A percentile compares a stretch with the other conserved stretches of the same genome.
Conservation (phyloP, 176 grass and related monocot genomes). For the Secale cereale region DNA sequence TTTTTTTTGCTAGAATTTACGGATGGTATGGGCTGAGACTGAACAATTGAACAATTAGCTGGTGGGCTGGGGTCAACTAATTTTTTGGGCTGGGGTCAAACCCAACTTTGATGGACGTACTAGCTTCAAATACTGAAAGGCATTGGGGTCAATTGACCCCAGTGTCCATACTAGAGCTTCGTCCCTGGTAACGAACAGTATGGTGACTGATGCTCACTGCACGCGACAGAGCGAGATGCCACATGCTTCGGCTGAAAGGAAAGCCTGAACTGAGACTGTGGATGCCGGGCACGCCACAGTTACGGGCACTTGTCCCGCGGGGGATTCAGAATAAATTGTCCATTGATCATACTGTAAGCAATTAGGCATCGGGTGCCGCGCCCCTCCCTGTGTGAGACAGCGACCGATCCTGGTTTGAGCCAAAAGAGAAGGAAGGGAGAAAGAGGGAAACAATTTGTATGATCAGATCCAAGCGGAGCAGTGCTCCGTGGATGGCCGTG, state of each 20-base stretch:
- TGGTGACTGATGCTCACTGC: not conserved
- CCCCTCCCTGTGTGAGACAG: not conserved
- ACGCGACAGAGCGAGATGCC: not conserved
- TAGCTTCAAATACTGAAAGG: too few relatives aligned
- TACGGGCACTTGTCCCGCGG: slow-evolving; percentile 40
- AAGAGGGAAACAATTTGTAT: not conserved
- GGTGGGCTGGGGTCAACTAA: too few relatives aligned
- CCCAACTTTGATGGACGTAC: too few relatives aligned
- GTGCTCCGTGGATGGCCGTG: too few relatives aligned
- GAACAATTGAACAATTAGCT: too few relatives aligned
- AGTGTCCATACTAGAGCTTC: too few relatives aligned
- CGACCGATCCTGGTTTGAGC: slow-evolving; percentile 23
- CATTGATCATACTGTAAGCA: not conserved
- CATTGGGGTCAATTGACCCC: too few relatives aligned
- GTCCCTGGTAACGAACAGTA: not conserved
- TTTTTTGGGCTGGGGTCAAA: too few relatives aligned
- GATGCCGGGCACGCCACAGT: slow-evolving; percentile 1
- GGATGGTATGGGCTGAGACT: too few relatives aligned
- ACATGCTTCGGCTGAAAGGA: too few relatives aligned
- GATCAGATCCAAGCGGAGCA: not conserved
- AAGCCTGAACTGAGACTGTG: not conserved
- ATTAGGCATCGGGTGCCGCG: not conserved
- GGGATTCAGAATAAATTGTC: not conserved
- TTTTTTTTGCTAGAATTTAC: too few relatives aligned
- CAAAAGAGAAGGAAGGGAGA: not conserved